Conservation (phyloP, 2,329 filamentous ascomycete genomes). For the Oidium heveae region DNA sequence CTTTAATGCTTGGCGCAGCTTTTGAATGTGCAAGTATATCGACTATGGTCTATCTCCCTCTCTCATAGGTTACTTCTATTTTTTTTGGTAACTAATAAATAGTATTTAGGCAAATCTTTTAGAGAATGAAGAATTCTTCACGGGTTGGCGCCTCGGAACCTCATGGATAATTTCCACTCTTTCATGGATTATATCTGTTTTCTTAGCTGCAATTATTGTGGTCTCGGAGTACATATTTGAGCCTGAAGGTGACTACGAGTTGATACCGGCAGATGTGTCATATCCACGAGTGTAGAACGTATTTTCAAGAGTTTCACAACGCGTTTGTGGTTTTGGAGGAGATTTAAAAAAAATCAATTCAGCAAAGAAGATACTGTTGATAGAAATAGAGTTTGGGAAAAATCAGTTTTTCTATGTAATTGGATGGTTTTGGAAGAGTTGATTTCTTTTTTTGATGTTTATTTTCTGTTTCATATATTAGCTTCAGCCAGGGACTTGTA, state of each 20-base stretch:
- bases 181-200: constrained; percentile 26
- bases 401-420: too few species aligned
- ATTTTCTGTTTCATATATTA: constrained; percentile 30
- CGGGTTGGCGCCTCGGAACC: constrained; percentile 57
- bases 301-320: too few species aligned
- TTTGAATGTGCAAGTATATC: constrained; percentile 55
- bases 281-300: too few species aligned
- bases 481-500: constrained; percentile 28
- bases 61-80: background rate
- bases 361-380: too few species aligned
- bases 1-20: constrained; percentile 39
- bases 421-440: too few species aligned
- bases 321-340: too few species aligned
- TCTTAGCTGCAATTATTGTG: constrained; percentile 31
- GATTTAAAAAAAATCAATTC: too few species aligned
- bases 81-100: constrained; percentile 2
- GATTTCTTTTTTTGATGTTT: constrained; percentile 14
- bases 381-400: too few species aligned
- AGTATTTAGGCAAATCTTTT: constrained; percentile 47
- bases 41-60: constrained; percentile 41
- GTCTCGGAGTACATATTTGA: constrained; percentile 46
- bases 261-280: constrained; percentile 23
- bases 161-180: constrained; percentile 49
- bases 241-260: constrained; percentile 66
- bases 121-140: constrained; percentile 57